Percentiles rank a stretch among this genome's conserved stretches.
Evolutionary conservation across 257 asterid genomes (phyloP).

Genomic region (Fraxinus cuspidata): DNA sequence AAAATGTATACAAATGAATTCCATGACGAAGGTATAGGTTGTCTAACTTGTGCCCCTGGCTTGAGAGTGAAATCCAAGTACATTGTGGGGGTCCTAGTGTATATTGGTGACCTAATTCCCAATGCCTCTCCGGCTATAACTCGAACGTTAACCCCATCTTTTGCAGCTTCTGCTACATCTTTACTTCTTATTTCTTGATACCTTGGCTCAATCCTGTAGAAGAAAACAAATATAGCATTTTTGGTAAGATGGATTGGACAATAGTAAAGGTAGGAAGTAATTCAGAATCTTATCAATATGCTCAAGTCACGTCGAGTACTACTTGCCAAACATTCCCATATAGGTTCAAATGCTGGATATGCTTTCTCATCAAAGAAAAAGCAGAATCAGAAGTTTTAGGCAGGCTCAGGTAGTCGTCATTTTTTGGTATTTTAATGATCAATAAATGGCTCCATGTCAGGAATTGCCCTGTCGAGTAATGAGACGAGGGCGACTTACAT

Average conservation of each 20-base stretch:
- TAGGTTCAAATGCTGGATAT: too few relatives aligned
- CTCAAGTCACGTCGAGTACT: background rate
- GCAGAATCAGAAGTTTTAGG: too few relatives aligned
- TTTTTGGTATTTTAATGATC: background rate
- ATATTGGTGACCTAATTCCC: constrained; percentile 61
- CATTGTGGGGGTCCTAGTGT: constrained; percentile 86
- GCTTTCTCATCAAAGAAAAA: too few relatives aligned
- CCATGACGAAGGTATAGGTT: constrained; percentile 63
- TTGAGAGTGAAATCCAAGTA: constrained; percentile 70
- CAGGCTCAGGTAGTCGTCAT: too few relatives aligned
- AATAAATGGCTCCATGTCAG: background rate
- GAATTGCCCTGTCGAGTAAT: background rate
- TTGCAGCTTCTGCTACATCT: constrained; percentile 58
- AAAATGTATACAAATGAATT: constrained; percentile 75
- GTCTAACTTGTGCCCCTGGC: constrained; percentile 64
- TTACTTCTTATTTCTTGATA: constrained; percentile 75
- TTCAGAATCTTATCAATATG: too few relatives aligned
- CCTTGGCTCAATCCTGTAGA: constrained; percentile 71
- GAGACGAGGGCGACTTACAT: constrained; percentile 43
- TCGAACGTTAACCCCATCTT: constrained; percentile 67
- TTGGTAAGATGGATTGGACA: background rate
- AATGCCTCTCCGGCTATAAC: constrained; percentile 79
- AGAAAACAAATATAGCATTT: background rate
- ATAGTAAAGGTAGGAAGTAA: too few relatives aligned
- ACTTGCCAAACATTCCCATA: background rate